Conservation (phyloP, 1,284 basidiomycete species). For the Pyrrhoderma lamaoense region DNA sequence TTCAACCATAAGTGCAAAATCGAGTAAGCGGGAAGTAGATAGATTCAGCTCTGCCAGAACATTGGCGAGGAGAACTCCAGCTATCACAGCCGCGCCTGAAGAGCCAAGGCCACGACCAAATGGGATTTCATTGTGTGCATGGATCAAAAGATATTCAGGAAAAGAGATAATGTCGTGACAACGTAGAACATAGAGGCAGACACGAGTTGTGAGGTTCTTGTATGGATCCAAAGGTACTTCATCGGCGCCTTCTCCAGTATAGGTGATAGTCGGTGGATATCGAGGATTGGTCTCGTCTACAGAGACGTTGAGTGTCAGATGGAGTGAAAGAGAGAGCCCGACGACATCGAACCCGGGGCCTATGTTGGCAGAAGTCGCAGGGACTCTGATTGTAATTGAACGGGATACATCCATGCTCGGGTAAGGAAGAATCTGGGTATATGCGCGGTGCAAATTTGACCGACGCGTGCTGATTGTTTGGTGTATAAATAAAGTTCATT, state of each 20-base stretch:
- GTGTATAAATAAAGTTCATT: too few relatives aligned
- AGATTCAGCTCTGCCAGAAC: constrained; percentile 73
- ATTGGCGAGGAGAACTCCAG: constrained; percentile 88
- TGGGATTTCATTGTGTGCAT: constrained; percentile 89
- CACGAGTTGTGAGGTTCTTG: constrained; percentile 97
- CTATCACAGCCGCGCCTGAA: constrained; percentile 96
- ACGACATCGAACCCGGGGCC: constrained; percentile 99
- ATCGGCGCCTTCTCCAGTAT: constrained; percentile 83
- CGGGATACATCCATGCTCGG: constrained; percentile 6
- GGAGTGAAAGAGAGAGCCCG: constrained; percentile 89
- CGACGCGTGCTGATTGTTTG: too few relatives aligned
- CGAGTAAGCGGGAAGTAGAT: constrained; percentile 69
- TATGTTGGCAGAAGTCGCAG: constrained; percentile 97
- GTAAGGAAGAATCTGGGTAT: too few relatives aligned
- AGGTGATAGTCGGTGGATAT: constrained; percentile 59
- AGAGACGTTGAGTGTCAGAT: constrained; percentile 73
- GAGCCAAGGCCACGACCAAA: constrained; percentile 97
- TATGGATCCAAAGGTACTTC: constrained; percentile 94
- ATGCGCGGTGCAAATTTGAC: too few relatives aligned
- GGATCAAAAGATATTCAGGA: constrained; percentile 67
- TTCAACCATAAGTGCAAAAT: constrained; percentile 99
- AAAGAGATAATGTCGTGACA: constrained; percentile 74
- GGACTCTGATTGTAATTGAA: constrained; percentile 74
- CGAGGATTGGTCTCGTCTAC: constrained; percentile 32
- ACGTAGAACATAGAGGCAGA: constrained; percentile 93